Evolutionary conservation across 1,139 yeast genomes (phyloP), one percentile per base, ranked within the genome.

Genomic region (Saccharomyces hybrid): DNA sequence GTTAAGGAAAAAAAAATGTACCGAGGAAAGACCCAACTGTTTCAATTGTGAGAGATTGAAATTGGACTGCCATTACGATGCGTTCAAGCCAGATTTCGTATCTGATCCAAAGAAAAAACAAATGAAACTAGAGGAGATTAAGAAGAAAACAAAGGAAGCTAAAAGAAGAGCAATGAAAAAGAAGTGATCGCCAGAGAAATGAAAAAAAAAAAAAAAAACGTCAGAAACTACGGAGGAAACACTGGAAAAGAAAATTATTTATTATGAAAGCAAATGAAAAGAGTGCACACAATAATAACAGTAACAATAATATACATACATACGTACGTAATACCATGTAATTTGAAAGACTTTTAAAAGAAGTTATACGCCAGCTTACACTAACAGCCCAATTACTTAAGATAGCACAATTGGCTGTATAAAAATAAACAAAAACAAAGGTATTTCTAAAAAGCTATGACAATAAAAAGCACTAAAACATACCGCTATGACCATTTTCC

Each of bases 1-100:
- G 56, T 70, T 83, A 26, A 76, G 89, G 49, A 82, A 83, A 62
- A 83, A 83, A 64, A 77, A 83, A 56, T 83, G 89, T 61, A 76
- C 84, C 0, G 87, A 82, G 62, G 82, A 82, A 58, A 76, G 72
- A 58, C 87, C 88, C 0, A 62, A 57, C 9, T 83, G 89, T 64
- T 65, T 68, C 13, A 82, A 81, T 61, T 83, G 89, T 66, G 58
- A 61, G 2, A 70, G 84, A 56, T 70, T 83, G 41, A 76, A 78
- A 6, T 66, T 83, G 42, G 62, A 61, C 7, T 83, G 88, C 64
- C 80, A 79, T 44, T 80, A 80, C 51, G 68, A 67, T 27, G 56
- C 53, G 0, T 69, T 63, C 11, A 73, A 81, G 57, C 93, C 93
- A 0, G 69, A 60, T 13, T 85, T 82, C 65, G 82, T 85, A 81